Evolutionary conservation across 768 basidiomycete species (phyloP), one percentile per base, ranked within the genome.

Genomic region (Phaeolepiota aurea): DNA sequence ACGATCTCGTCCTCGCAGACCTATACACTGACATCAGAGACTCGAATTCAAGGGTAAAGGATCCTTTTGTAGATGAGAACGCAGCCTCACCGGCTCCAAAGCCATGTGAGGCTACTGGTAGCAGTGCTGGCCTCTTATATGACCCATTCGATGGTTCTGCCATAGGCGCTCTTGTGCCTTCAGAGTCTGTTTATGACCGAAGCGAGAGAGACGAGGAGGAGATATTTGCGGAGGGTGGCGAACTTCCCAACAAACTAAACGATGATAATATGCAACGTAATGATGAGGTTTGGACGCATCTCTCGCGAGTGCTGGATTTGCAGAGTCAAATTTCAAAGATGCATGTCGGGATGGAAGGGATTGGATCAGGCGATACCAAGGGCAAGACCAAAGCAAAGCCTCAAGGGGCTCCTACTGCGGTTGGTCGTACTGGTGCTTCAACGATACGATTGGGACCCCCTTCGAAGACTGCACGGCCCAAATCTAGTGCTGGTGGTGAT

Each of bases 301-400:
- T 88, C 12, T 75, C 76, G 14, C 70, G 69, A 32, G 79, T 88
- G n/a, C 56, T 85, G 46, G 79, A 79, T 25, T 58, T 88, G 20
- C 84, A 88, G 55, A 76, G 72, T 41, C 76, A 84, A 47, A 76
- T 88, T 22, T 78, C 85, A 3, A 65, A 63, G 47, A 76, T 84
- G 72, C 86, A 87, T 53, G 59, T 79, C 7, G 76, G 80, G 18
- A 83, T 88, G 82, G 86, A 88, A 55, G 72, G 72, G 30, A 68
- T 82, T 34, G 76, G 78, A 1, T 48, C 59, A 21, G 44, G 49
- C 28, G 58, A 65, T 44, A 41, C 56, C 11, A 67, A 69, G 43
- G 58, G 62, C 5, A 66, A 65, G n/a, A 33, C 14, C 7, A 34
- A 35, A 21, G 41, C 13, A 20, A 19, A 23, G 11, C 31, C 28